Conservation (phyloP, 2,329 filamentous ascomycete genomes). For the Acrodontium crateriforme region DNA sequence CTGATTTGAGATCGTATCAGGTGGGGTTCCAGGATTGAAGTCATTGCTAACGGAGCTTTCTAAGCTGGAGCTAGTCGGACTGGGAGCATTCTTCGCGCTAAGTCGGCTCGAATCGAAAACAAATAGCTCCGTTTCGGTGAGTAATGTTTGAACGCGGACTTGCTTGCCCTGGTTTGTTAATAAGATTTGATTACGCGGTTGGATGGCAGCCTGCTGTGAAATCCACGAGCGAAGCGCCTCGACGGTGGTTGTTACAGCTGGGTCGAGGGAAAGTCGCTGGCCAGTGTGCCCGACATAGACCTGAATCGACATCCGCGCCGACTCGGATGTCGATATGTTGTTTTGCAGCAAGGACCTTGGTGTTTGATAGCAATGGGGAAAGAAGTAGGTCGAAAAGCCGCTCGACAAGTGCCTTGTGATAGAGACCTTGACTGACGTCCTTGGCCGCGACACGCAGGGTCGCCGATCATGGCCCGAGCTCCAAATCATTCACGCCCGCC, state of each 20-base stretch:
- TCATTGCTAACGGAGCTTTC: constrained; percentile 32
- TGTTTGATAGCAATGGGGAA: too few relatives aligned
- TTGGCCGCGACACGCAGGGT: too few relatives aligned
- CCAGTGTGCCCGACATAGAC: constrained; percentile 89
- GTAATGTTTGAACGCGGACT: constrained; percentile 65
- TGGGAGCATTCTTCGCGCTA: constrained; percentile 14
- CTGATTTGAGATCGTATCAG: constrained; percentile 70
- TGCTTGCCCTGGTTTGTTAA: constrained; percentile 76
- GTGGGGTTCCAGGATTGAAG: constrained; percentile 48
- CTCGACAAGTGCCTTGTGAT: too few relatives aligned
- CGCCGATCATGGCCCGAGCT: too few relatives aligned
- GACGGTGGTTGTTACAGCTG: constrained; percentile 59
- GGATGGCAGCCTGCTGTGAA: constrained; percentile 57
- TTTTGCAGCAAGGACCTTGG: too few relatives aligned
- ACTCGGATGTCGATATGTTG: too few relatives aligned
- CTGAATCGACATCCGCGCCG: constrained; percentile 63
- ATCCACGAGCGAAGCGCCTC: constrained; percentile 80
- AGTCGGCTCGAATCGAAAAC: constrained; percentile 65
- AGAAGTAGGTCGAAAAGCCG: too few relatives aligned
- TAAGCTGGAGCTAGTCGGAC: constrained; percentile 29
- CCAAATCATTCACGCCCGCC: too few relatives aligned
- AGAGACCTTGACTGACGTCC: too few relatives aligned
- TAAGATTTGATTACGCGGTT: constrained; percentile 66
- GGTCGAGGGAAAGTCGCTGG: constrained; percentile 68
- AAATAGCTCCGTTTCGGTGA: constrained; percentile 80